Conservation (phyloP, 2,329 filamentous ascomycete species). For the Pseudogymnoascus sp. region DNA sequence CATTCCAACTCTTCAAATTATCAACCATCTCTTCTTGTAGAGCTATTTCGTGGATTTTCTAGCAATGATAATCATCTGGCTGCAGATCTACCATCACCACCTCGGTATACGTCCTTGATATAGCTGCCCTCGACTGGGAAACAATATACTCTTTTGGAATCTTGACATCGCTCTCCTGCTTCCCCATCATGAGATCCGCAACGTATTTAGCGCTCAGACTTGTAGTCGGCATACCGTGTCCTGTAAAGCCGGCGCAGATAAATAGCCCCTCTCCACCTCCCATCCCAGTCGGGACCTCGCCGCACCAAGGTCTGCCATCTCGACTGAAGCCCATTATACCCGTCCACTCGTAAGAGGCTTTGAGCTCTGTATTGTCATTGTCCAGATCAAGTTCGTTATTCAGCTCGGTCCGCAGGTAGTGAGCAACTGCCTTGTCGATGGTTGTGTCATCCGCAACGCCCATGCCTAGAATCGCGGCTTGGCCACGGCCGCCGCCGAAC, state of each 20-base stretch:
- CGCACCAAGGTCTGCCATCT: conserved; percentile 65
- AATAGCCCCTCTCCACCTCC: conserved; percentile 49
- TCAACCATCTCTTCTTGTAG: background rate
- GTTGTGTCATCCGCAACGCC: conserved; percentile 53
- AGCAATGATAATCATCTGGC: conserved; percentile 10
- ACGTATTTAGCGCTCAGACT: conserved; percentile 59
- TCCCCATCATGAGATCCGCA: conserved; percentile 50
- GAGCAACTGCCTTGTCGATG: conserved; percentile 41
- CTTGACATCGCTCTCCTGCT: conserved; percentile 33
- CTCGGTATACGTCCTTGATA: conserved; percentile 20
- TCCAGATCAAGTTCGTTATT: conserved; percentile 23
- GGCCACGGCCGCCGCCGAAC: conserved; percentile 61
- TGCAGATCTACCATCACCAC: conserved; percentile 23
- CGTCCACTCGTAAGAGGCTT: conserved; percentile 55
- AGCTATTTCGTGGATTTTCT: background rate
- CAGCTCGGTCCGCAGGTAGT: conserved; percentile 25
- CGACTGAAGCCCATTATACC: conserved; percentile 72
- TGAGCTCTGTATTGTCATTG: conserved; percentile 36
- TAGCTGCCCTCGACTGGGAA: conserved; percentile 18
- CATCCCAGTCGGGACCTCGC: conserved; percentile 48
- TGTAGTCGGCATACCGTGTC: conserved; percentile 71
- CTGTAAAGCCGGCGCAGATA: conserved; percentile 61
- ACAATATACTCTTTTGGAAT: conserved; percentile 37
- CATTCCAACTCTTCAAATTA: background rate
- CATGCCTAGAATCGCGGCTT: conserved; percentile 45